Base-by-base conservation (phyloP, 2,329 filamentous ascomycete species). In the Fusarium citri region DNA sequence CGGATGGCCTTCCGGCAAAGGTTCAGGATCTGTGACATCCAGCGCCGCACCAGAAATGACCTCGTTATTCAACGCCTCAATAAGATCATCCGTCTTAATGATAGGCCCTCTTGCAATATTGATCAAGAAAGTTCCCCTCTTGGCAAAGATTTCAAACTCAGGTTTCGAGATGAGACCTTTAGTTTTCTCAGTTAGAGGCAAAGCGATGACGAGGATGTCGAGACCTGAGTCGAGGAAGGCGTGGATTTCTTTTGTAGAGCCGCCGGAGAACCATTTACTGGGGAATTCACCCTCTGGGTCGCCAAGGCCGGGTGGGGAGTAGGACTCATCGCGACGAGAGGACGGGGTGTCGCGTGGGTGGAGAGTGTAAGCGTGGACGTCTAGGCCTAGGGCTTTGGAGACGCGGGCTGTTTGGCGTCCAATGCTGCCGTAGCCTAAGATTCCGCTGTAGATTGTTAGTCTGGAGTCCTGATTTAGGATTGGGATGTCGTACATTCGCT, bases 21-120 rank as follows among this genome's bases (percentile, higher is more conserved):
- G 93, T 78, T 95, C 93, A 0, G 92, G 92, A 64, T 94, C 92
- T 3, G 92, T 92, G 2, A 95, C 92, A 76, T 94, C 92, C 42
- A 95, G 79, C 3, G 92, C 92, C 0, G 92, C 93, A 30, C 92
- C 92, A 5, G 83, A 75, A 49, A 85, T 81, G 18, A 76, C 49
- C 8, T 77, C 82, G 5, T 67, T 67, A 41, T 86, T 79, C 14
- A 94, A 80, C 0, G 91, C 90, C 3, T 82, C 81, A 20, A 93
- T 85, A 53, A 95, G 76, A 3, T 88, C 90, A 4, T 85, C 80
- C 3, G 83, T 84, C 50, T 83, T 73, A 23, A 87, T 76, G 16
- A 87, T 79, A 0, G 81, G 79, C 0, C 84, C 92, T 3, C 92
- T 86, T 0, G 89, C 88, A 68, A 94, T 92, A 73, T 95, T 94